Conservation (phyloP, 441 rosid species). For the Populus trichocarpa region DNA sequence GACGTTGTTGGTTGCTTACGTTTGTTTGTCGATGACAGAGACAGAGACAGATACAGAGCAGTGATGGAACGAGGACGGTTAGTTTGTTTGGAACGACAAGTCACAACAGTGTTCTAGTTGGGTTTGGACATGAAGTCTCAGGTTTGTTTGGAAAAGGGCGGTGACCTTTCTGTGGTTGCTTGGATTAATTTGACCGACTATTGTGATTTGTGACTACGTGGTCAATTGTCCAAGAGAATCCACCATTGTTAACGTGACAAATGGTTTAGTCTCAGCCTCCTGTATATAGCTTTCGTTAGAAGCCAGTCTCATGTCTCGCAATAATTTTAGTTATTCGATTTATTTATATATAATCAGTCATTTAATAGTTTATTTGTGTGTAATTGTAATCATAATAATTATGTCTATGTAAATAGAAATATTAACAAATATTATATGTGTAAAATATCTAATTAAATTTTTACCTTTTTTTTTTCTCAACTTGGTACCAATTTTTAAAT, state of each 20-base stretch:
- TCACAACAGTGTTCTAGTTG: too few species aligned
- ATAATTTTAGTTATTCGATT: background rate
- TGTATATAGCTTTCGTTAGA: background rate
- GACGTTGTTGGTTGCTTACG: background rate
- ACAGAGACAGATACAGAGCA: background rate
- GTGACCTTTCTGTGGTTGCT: background rate
- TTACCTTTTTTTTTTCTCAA: background rate
- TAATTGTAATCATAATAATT: background rate
- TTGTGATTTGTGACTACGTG: background rate
- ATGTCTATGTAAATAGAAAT: background rate
- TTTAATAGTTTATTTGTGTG: background rate
- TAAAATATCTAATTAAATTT: too few species aligned
- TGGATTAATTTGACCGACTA: background rate
- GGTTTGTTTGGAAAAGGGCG: background rate
- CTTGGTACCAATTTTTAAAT: background rate
- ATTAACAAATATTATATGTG: background rate
- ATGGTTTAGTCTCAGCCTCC: background rate
- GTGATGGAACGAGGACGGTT: background rate
- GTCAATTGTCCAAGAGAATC: background rate
- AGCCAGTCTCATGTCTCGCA: background rate
- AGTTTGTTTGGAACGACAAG: background rate
- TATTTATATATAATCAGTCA: background rate
- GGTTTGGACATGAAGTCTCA: background rate
- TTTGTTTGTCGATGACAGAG: background rate
- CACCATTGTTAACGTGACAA: background rate